Base-by-base conservation (phyloP, 1,284 basidiomycete genomes). In the Takashimella koratensis region DNA sequence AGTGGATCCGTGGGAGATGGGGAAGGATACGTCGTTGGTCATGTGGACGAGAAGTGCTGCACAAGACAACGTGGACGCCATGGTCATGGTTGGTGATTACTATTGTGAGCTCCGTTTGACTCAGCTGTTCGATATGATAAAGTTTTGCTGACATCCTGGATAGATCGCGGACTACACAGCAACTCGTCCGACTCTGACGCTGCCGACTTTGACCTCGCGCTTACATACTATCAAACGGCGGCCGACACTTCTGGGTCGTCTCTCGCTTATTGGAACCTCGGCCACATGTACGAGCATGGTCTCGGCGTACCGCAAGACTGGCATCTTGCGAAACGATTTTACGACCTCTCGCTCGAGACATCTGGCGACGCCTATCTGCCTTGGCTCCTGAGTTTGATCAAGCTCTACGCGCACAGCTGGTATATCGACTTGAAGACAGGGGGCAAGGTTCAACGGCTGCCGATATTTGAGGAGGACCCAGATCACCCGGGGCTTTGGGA, bases 221-320 rank as follows among this genome's bases (percentile, higher is more conserved):
- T 89, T 0, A 84, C 85, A 16, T 97, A 91, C 73, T 98, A 98
- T 70, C 91, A 91, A 68, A 87, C 89, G 24, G 75, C 91, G 5
- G 90, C 90, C 2, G 91, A 94, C 63, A 93, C 90, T 2, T 88
- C 92, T 58, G 68, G 87, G 56, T 95, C 90, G 62, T 90, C 94
- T 1, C 80, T 98, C 62, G 94, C 95, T 2, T 92, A 95, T 85
- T 98, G 94, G 93, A 97, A 97, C 68, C 77, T 98, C 23, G 96
- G 95, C 1, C 97, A 89, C 88, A 96, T 98, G 92, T 97, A 98
- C 73, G 95, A 98, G 77, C 89, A 92, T 65, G 96, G 96, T 0
- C 74, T 88, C 23, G 96, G 96, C 3, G 90, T 98, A 0, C 84
- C 87, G 21, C 61, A 91, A 84, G 95, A 98, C 75, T 98, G 92